Percentiles rank a stretch among this genome's conserved stretches.
These are phyloP conservation scores for Rhodamnia rubescens DNA, from an alignment of 345 rosid genomes.

Conservation along the genomic window DNA sequence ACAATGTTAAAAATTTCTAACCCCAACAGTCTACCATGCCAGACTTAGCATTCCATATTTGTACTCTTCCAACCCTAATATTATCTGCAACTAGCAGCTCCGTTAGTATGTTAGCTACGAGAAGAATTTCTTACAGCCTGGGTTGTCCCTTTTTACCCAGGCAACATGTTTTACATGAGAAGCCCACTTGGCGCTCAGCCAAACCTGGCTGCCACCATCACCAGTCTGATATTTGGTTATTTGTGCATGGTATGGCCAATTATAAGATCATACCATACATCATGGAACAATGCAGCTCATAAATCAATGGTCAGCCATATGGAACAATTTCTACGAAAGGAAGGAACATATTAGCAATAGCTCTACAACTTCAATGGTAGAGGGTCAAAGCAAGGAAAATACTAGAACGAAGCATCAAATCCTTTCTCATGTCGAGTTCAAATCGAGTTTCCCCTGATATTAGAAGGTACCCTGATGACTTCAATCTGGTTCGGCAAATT, in stretches of 20 bases:
- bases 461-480: not conserved
- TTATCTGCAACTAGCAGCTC: not conserved
- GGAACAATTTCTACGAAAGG: not conserved
- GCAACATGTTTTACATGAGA: not conserved
- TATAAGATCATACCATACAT: not conserved
- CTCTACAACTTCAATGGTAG: not conserved
- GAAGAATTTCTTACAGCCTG: not conserved
- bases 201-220: not conserved
- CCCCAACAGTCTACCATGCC: not conserved
- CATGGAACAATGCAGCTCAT: not conserved
- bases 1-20: not conserved
- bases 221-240: not conserved
- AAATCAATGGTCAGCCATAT: not conserved
- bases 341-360: not conserved
- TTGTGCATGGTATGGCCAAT: not conserved
- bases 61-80: not conserved
- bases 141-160: not conserved
- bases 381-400: not conserved
- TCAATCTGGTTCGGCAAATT: not conserved
- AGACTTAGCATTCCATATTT: not conserved
- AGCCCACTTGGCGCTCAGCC: not conserved
- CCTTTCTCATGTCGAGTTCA: not conserved
- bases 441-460: not conserved
- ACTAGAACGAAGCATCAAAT: not conserved
- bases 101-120: not conserved